Evolutionary conservation across 2,329 filamentous ascomycete genomes (phyloP), one percentile per base, ranked within the genome.

Genomic region (Fusarium sp.): DNA sequence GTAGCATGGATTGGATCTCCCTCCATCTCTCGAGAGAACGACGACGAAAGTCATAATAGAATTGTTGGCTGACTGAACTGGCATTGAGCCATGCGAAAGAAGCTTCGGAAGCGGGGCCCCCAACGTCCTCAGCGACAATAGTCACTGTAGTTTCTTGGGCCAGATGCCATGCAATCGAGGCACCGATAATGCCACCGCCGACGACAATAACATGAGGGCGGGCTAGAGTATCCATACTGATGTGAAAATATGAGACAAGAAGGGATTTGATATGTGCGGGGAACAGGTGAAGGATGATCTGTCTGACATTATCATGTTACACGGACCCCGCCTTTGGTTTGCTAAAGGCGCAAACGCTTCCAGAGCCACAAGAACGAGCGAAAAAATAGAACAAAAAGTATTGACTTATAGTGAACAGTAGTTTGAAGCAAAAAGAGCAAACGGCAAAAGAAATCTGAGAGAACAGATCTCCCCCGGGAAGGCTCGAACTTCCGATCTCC

Each of bases 401-500:
- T 29, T 3, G 3, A 2, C 18, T 10, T 3, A 10, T 11, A 24
- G 11, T 20, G 13, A 4, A 1, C 7, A 26, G n/a, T n/a, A 2
- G n/a, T n/a, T n/a, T n/a, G n/a, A 6, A 10, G 5, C 12, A 28
- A 28, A 50, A 26, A 18, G 0, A 13, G 3, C n/a, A 9, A 11
- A 5, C 7, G 13, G 21, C 24, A 37, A 18, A 1, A 13, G 3
- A 8, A 6, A 6, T 2, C n/a, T 18, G 6, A 66, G 18, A 43
- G 23, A 57, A 18, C 13, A 6, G 44, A 16, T 48, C 66, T 74
- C 72, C 72, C 72, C 72, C 72, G 72, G 72, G 66, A 74, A 74
- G 72, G 72, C 64, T 74, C 73, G 72, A 74, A 75, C 72, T 75
- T 72, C 69, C 70, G 72, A 74, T 74, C 72, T 74, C 71, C 69